These are phyloP conservation scores for Tubosaeta sp. DNA, from an alignment of 768 basidiomycete genomes.

Conservation along the genomic window DNA sequence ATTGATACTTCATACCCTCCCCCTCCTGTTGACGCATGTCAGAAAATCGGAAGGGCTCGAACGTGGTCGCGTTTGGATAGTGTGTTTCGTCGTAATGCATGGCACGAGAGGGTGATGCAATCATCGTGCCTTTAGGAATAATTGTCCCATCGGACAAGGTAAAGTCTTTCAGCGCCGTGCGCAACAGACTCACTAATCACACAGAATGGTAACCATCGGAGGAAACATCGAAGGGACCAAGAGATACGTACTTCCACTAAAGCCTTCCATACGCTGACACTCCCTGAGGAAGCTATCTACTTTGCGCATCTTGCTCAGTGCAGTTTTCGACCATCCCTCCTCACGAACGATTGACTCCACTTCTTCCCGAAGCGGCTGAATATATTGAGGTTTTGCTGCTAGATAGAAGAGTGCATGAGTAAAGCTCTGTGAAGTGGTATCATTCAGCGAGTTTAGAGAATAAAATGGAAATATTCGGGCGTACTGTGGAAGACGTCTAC, in stretches of 20 bases:
- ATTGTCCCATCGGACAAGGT: neutral
- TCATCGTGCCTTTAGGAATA: neutral
- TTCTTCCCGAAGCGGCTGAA: neutral
- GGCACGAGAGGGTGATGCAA: neutral
- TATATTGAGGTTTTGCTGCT: neutral
- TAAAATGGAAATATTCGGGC: neutral
- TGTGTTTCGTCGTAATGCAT: neutral
- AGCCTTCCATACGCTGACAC: neutral
- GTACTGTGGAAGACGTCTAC: neutral
- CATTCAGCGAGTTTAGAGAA: neutral
- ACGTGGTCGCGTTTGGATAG: neutral
- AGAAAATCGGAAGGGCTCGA: neutral
- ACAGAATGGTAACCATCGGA: neutral
- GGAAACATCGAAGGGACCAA: neutral
- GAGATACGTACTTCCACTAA: neutral
- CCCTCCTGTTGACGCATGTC: neutral
- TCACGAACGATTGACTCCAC: neutral
- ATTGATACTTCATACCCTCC: constrained; percentile 19
- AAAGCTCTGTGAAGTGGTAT: neutral
- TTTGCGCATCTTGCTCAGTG: neutral
- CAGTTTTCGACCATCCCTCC: neutral
- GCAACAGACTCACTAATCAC: neutral
- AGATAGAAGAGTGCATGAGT: neutral
- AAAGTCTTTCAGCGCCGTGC: neutral
- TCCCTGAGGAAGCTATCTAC: neutral